Base-by-base conservation (phyloP, 23 red algal genomes). In the Gracilaria gracilis region DNA sequence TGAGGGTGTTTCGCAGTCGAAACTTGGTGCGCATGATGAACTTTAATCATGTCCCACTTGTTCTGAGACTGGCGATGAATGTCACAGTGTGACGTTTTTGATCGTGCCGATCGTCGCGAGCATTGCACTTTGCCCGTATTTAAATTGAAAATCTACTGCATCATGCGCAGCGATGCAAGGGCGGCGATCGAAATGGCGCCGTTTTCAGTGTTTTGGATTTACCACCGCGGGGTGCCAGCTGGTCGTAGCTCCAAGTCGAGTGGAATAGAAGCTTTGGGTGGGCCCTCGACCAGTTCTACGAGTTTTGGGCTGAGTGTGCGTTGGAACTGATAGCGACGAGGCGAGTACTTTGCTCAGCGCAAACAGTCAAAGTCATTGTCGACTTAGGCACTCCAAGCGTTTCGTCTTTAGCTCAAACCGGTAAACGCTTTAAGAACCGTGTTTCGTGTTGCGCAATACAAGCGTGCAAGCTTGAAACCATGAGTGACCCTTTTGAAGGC, bases 401-500 rank as follows among this genome's bases (percentile, higher is more conserved):
- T 20, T 69, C 13, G 27, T 69, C 64, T 32, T 28, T 36, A 20
- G 28, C 4, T 17, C 0, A 69, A 69, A 37, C 32, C 33, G 28
- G 64, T 69, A 69, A 69, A 77, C 28, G 23, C 46, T 77, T 21
- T 25, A 17, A 0, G 31, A 48, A n/a, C n/a, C 40, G 5, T 14
- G 23, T 25, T 51, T 77, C 72, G 69, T 46, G 33, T 49, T 37
- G 39, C 6, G 39, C 72, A 77, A 50, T 33, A 34, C 42, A 51
- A 62, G 53, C 37, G 57, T 23, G 40, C 17, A 59, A 62, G 53
- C 37, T 34, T 23, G 40, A 20, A 59, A 13, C 36, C 23, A 90
- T 90, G 87, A 42, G 51, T 31, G 87, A 90, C 74, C 87, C 87
- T n/a, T 90, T 90, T 50, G 87, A 90, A 69, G 87, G 62, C 21